A percentile compares a stretch with the other conserved stretches of the same genome.
Conservation (phyloP, 2,329 filamentous ascomycete species). For the Fusarium mangiferae region DNA sequence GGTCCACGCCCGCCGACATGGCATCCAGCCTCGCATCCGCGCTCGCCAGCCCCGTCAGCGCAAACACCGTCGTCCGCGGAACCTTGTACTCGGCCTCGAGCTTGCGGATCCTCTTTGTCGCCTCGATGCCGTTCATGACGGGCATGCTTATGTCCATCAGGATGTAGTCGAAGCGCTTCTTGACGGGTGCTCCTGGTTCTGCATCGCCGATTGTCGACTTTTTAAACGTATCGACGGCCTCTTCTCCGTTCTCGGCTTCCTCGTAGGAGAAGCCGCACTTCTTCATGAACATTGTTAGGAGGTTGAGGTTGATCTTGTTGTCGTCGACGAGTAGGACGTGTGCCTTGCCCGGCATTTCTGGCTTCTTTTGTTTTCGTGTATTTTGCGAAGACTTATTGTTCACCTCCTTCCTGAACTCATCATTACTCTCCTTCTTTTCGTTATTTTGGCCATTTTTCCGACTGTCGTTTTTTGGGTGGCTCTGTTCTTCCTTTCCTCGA, state of each 20-base stretch:
- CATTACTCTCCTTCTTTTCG: background rate
- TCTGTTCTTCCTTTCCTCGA: background rate
- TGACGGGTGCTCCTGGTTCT: background rate
- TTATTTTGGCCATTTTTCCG: too few relatives aligned
- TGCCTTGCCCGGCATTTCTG: background rate
- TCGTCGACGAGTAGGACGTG: slow-evolving; percentile 55
- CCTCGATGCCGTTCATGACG: slow-evolving; percentile 61
- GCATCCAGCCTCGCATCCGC: slow-evolving; percentile 60
- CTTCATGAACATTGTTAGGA: slow-evolving; percentile 55
- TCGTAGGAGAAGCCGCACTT: slow-evolving; percentile 54
- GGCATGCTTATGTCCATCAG: slow-evolving; percentile 67
- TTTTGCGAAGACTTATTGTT: background rate
- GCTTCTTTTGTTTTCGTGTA: background rate
- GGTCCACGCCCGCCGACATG: slow-evolving; percentile 58
- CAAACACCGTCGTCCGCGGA: slow-evolving; percentile 59
- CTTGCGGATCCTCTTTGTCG: slow-evolving; percentile 60
- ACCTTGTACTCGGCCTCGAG: slow-evolving; percentile 56
- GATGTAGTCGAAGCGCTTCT: slow-evolving; percentile 48
- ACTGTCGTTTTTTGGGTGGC: background rate
- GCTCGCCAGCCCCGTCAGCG: slow-evolving; percentile 63
- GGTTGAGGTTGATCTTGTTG: slow-evolving; percentile 55
- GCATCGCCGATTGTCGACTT: slow-evolving; percentile 31
- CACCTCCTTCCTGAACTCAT: background rate
- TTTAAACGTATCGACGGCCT: slow-evolving; percentile 58
- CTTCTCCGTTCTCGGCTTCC: slow-evolving; percentile 58